phyloP scores from a whole-genome alignment of 441 rosid genomes.

The Flueggea neowawraea region DNA sequence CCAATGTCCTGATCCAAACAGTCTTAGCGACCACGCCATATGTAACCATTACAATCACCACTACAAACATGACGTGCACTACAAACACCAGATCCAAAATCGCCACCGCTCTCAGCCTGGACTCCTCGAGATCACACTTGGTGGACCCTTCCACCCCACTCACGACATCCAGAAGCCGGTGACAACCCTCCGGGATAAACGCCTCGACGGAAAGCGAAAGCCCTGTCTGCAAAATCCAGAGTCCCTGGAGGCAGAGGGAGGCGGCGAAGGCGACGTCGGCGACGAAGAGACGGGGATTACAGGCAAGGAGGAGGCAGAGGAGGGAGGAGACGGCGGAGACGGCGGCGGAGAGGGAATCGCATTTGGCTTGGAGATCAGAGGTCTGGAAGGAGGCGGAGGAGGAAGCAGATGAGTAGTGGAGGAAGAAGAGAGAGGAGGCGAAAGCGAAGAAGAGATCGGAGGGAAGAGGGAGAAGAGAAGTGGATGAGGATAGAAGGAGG shows the following conservation, averaged over 20 bases:
- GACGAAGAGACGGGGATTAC: no score
- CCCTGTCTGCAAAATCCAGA: slow-evolving; percentile 51
- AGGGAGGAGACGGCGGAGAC: no score
- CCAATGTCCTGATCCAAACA: slow-evolving; percentile 51
- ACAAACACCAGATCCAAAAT: slow-evolving; percentile 79
- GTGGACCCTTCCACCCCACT: slow-evolving; percentile 86
- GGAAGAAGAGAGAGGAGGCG: slow-evolving; percentile 68
- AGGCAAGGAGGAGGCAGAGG: no score
- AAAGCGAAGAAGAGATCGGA: slow-evolving; percentile 80
- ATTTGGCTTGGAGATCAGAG: slow-evolving; percentile 5
- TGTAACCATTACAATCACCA: slow-evolving; percentile 45
- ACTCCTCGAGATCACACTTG: slow-evolving; percentile 76
- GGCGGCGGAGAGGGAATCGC: no score
- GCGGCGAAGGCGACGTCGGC: no score
- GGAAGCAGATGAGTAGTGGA: slow-evolving; percentile 62
- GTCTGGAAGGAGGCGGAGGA: slow-evolving; percentile 67
- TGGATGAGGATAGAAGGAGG: slow-evolving; percentile 51
- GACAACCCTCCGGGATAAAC: slow-evolving; percentile 96
- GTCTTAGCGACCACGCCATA: slow-evolving; percentile 55
- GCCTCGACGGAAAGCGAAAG: slow-evolving; percentile 82
- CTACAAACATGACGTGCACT: slow-evolving; percentile 67
- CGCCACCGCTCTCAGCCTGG: slow-evolving; percentile 77
- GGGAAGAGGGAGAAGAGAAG: slow-evolving; percentile 64
- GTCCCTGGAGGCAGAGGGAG: no score
- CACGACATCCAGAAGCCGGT: slow-evolving; percentile 69